Evolutionary conservation across 345 rosid species (phyloP).

Genomic region (Cochlearia excelsa): DNA sequence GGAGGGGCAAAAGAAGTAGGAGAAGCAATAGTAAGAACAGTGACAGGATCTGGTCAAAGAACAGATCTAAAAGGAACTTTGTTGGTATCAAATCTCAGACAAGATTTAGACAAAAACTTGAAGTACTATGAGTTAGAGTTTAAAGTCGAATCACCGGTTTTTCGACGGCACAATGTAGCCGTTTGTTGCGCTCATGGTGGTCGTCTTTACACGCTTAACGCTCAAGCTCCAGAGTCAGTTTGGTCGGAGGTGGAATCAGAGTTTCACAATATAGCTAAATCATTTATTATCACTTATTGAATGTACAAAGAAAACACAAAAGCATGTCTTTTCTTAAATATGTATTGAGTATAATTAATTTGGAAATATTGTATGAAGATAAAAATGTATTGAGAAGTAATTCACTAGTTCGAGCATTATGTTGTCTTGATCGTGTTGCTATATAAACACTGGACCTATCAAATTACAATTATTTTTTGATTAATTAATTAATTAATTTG

Average conservation of each 20-base stretch:
- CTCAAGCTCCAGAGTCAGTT: conserved; percentile 66
- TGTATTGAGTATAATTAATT: too few species aligned
- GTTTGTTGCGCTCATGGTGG: conserved; percentile 62
- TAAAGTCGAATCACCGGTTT: conserved; percentile 64
- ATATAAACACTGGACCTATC: conserved; percentile 19
- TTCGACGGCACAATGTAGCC: conserved; percentile 67
- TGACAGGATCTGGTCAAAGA: conserved; percentile 51
- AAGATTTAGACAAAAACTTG: conserved; percentile 43
- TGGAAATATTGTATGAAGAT: too few species aligned
- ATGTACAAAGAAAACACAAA: conserved; percentile 8
- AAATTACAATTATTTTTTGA: too few species aligned
- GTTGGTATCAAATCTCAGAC: conserved; percentile 50
- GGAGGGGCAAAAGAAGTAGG: conserved; percentile 87
- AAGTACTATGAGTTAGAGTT: conserved; percentile 75
- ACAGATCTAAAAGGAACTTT: conserved; percentile 56
- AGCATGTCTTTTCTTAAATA: too few species aligned
- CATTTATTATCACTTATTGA: conserved; percentile 49
- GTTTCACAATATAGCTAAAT: conserved; percentile 49
- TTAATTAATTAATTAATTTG: too few species aligned
- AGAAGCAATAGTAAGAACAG: conserved; percentile 56
- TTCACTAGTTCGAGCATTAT: neutral
- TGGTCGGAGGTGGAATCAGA: conserved; percentile 60
- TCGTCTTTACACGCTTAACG: conserved; percentile 62
- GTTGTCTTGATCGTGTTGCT: conserved; percentile 5
- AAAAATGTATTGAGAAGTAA: too few species aligned